Percentiles rank a stretch among this genome's conserved stretches.
These are phyloP conservation scores for Polyrhizophydium stewartii DNA, from an alignment of 371 early-diverging fungal species.

Conservation along the genomic window DNA sequence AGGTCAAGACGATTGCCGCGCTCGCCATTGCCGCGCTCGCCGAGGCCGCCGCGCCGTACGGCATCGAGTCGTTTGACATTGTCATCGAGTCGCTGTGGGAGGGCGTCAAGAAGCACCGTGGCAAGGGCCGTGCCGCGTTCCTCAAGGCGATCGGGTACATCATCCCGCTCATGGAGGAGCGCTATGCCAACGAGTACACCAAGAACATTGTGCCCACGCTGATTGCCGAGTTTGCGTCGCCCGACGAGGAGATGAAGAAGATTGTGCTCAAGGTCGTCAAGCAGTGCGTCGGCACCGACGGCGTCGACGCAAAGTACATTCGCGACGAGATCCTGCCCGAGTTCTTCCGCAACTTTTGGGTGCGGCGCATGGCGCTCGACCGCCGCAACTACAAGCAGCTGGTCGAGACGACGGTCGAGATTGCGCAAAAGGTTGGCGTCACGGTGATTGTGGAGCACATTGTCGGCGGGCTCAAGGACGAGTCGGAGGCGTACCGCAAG, in stretches of 20 bases:
- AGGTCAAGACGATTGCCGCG: conserved; percentile 93
- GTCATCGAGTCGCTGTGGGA: conserved; percentile 89
- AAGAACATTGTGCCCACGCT: conserved; percentile 88
- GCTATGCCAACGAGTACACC: conserved; percentile 90
- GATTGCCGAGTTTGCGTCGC: conserved; percentile 93
- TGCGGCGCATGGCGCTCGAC: conserved; percentile 94
- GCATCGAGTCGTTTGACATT: conserved; percentile 94
- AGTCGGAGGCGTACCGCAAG: conserved; percentile 88
- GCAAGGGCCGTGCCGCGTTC: conserved; percentile 96
- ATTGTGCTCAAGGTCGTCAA: conserved; percentile 95
- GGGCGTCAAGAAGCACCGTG: conserved; percentile 91
- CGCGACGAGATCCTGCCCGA: conserved; percentile 87
- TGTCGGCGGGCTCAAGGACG: conserved; percentile 91
- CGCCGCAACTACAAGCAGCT: conserved; percentile 87
- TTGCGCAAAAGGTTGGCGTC: conserved; percentile 91
- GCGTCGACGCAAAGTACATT: conserved; percentile 82
- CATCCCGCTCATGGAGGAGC: conserved; percentile 95
- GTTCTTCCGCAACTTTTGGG: conserved; percentile 96
- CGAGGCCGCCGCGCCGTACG: conserved; percentile 96
- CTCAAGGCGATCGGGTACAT: conserved; percentile 96
- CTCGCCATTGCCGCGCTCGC: conserved; percentile 93
- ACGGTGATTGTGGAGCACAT: conserved; percentile 81
- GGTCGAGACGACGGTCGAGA: conserved; percentile 92
- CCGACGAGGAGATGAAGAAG: conserved; percentile 97
- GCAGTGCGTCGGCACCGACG: conserved; percentile 93